Evolutionary conservation across 129 eudicot species (phyloP).

Genomic region (Mikania micrantha): DNA sequence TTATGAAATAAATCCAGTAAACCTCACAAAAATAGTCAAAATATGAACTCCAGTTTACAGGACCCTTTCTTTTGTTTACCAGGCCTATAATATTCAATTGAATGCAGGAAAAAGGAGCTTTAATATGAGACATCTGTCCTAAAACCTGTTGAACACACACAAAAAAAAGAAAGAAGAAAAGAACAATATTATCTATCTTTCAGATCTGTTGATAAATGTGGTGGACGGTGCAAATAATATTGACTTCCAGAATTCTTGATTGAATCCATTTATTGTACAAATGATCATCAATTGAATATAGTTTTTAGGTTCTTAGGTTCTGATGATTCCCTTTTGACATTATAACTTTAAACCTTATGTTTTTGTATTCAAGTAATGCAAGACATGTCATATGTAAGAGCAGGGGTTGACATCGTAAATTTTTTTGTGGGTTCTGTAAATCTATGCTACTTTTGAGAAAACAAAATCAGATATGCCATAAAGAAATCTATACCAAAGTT

Average conservation of each 20-base stretch:
- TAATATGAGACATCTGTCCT: no score
- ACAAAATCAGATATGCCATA: not conserved
- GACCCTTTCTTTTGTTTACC: no score
- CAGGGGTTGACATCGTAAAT: not conserved
- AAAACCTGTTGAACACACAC: not conserved
- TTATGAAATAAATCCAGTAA: not conserved
- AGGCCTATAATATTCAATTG: not conserved
- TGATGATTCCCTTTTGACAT: not conserved
- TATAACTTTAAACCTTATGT: not conserved
- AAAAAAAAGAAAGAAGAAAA: no score
- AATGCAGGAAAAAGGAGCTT: not conserved
- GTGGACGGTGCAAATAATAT: not conserved
- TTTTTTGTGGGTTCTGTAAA: not conserved
- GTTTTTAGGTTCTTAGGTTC: not conserved
- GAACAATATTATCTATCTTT: not conserved
- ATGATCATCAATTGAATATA: no score
- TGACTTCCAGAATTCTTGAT: not conserved
- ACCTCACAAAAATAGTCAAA: not conserved
- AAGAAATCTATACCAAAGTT: not conserved
- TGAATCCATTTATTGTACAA: no score
- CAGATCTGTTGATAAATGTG: not conserved
- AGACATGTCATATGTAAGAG: not conserved
- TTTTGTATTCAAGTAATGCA: not conserved
- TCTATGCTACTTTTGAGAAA: not conserved
- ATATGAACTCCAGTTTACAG: not conserved